Percentiles rank a stretch among this genome's conserved stretches.
Conservation (phyloP, 441 rosid genomes). For the Flueggea neowawraea region DNA sequence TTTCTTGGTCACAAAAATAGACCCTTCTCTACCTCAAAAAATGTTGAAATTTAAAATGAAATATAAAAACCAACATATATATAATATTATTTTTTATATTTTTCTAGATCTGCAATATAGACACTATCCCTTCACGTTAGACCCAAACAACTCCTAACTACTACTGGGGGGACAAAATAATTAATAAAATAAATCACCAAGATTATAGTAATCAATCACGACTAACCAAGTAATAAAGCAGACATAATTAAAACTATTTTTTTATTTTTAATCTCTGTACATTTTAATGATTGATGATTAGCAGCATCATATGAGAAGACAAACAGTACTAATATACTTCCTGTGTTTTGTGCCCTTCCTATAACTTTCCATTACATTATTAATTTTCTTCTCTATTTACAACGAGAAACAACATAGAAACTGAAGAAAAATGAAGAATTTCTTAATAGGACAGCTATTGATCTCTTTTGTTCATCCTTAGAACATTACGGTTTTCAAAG, state of each 20-base stretch:
- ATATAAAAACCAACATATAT: too few species aligned
- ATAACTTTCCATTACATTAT: too few species aligned
- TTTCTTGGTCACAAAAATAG: too few species aligned
- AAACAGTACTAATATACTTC: not conserved
- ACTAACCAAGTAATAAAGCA: too few species aligned
- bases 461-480: too few species aligned
- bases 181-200: not conserved
- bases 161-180: not conserved
- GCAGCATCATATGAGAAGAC: not conserved
- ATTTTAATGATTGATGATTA: conserved; percentile 19
- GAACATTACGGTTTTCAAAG: too few species aligned
- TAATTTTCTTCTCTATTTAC: too few species aligned
- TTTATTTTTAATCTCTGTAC: not conserved
- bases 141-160: conserved; percentile 14
- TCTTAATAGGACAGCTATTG: too few species aligned
- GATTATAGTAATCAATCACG: not conserved
- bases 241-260: not conserved
- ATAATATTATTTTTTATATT: not conserved
- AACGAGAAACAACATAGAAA: too few species aligned
- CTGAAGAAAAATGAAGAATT: too few species aligned
- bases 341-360: not conserved
- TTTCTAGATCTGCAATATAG: conserved; percentile 5
- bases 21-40: too few species aligned
- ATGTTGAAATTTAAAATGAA: not conserved
- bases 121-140: conserved; percentile 5